Base-by-base conservation (phyloP, 164 flowering plant genomes). In the Piper betle region DNA sequence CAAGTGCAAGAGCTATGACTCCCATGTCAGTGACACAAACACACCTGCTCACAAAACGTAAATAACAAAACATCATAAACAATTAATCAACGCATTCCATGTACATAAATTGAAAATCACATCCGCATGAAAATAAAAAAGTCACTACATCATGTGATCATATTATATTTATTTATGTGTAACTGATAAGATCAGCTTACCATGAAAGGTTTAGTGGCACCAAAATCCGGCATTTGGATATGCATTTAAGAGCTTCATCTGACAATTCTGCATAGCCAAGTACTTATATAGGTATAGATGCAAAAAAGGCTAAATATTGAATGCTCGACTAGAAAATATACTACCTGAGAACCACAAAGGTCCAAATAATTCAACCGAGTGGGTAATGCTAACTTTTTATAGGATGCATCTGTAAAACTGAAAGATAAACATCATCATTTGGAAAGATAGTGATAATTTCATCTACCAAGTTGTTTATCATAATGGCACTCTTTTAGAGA, bases 311-410 rank as follows among this genome's bases (percentile, higher is more conserved):
- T 6, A 2, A 19, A 13, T 58, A 15, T 25, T 25, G 33, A 58
- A 15, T 4, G 11, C 16, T 17, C 43, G 0, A 6, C 48, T 4
- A 38, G 42, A 20, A n/a, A 18, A 37, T 3, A 25, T 39, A 41
- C 75, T 73, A 89, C 98, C 96, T 88, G 98, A 58, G 96, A 88
- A 66, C 98, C 96, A 73, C 98, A 92, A 33, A 92, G 82, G 74
- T 92, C 98, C 56, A 92, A 77, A 72, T 75, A 82, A 57, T 68
- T 77, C 37, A 92, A 84, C 57, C 72, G 71, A 52, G 75, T 13
- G 4, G 87, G 74, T 68, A 66, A 79, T 42, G 81, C 77, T 37
- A 92, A 80, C 62, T 74, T 79, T 75, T 73, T 76, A 73, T 87
- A 92, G 56, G 81, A 81, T 52, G 71, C 76, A 68, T 92, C 89